Evolutionary conservation across 73 alveolate genomes (phyloP).

Genomic region (Urostyla sp.): DNA sequence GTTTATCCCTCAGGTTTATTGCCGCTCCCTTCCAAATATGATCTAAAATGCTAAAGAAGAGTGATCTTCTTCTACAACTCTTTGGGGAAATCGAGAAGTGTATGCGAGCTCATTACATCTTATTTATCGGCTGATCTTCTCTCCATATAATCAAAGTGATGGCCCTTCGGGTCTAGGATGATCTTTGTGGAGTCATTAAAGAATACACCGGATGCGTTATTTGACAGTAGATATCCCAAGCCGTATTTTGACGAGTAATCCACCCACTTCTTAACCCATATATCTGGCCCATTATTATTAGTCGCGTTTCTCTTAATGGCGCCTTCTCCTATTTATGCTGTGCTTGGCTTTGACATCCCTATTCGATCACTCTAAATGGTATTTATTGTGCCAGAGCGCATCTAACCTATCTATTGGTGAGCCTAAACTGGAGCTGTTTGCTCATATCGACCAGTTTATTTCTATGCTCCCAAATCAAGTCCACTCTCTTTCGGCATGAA

Average conservation of each 20-base stretch:
- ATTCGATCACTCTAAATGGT: no score
- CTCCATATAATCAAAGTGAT: slow-evolving; percentile 77
- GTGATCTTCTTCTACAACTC: slow-evolving; percentile 93
- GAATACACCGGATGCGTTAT: slow-evolving; percentile 86
- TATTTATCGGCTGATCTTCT: slow-evolving; percentile 74
- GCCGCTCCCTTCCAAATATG: slow-evolving; percentile 77
- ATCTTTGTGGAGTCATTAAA: slow-evolving; percentile 91
- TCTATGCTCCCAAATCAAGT: background rate
- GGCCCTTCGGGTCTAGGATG: slow-evolving; percentile 80
- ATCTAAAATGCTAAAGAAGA: slow-evolving; percentile 88
- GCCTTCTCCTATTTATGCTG: background rate
- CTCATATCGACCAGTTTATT: slow-evolving; percentile 24
- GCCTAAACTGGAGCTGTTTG: slow-evolving; percentile 34
- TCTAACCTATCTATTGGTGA: background rate
- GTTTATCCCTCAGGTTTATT: slow-evolving; percentile 31
- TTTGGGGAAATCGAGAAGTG: slow-evolving; percentile 83
- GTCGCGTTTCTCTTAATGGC: background rate
- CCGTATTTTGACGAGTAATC: slow-evolving; percentile 94
- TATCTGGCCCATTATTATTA: slow-evolving; percentile 63
- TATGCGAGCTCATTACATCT: slow-evolving; percentile 68
- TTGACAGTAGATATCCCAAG: slow-evolving; percentile 86
- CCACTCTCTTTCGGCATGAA: background rate
- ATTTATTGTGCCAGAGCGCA: background rate
- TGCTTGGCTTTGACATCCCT: background rate
- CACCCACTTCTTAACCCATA: slow-evolving; percentile 92